These are phyloP conservation scores for Cavenderia fasciculata DNA, from an alignment of 78 protist genomes.

Conservation along the genomic window DNA sequence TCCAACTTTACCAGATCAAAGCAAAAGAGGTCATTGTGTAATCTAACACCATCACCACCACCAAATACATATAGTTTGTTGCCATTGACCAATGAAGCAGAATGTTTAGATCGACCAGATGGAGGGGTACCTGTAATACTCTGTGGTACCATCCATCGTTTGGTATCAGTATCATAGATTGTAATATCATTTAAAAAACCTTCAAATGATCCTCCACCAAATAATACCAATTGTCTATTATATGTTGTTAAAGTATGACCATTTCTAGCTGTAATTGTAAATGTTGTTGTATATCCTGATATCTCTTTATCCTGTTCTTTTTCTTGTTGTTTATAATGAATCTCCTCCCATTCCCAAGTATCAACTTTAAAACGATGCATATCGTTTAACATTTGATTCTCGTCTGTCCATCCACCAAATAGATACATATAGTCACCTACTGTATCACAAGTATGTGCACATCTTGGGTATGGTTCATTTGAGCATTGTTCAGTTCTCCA, in stretches of 20 bases:
- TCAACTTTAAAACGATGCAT: constrained; percentile 31
- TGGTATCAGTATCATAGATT: constrained; percentile 18
- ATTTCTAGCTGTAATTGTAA: constrained; percentile 37
- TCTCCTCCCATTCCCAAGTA: constrained; percentile 63
- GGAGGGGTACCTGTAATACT: constrained; percentile 25
- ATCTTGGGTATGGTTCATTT: constrained; percentile 64
- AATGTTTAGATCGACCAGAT: constrained; percentile 71
- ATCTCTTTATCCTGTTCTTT: neutral
- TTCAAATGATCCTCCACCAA: constrained; percentile 75
- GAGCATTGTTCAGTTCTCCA: constrained; percentile 58
- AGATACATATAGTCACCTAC: constrained; percentile 46
- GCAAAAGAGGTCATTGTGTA: constrained; percentile 58
- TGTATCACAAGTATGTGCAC: constrained; percentile 64
- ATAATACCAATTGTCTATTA: constrained; percentile 18
- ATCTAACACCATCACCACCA: constrained; percentile 78
- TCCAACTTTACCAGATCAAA: constrained; percentile 23
- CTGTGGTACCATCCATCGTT: neutral
- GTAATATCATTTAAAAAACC: constrained; percentile 59
- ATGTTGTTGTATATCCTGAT: neutral
- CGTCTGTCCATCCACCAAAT: constrained; percentile 78
- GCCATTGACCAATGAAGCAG: constrained; percentile 36
- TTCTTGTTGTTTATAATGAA: neutral
- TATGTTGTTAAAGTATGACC: constrained; percentile 60
- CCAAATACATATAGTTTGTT: constrained; percentile 67
- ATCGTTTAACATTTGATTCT: constrained; percentile 65